Base-by-base conservation (phyloP, 2,329 filamentous ascomycete genomes). In the Colletotrichum tropicale region DNA sequence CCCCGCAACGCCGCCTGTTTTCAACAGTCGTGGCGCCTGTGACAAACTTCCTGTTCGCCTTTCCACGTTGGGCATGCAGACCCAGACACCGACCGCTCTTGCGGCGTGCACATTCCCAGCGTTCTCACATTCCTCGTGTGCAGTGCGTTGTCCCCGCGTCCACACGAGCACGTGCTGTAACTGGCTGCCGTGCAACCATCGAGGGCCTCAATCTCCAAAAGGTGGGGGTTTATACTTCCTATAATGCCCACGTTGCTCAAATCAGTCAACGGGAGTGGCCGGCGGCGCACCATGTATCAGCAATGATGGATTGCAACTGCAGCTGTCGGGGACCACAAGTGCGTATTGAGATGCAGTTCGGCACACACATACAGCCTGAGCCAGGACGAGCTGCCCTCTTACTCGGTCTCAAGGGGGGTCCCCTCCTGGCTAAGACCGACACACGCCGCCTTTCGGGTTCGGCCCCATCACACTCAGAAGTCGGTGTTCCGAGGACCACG, bases 161-260 rank as follows among this genome's bases (percentile, higher is more conserved):
- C 55, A 34, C 15, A 21, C 21, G 26, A 72, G 18, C 70, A 73
- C 64, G 43, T 75, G 70, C 73, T 65, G 43, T 38, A 43, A 36
- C 43, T 75, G 64, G 70, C 56, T 75, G 70, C 34, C 30, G 70
- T 65, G 64, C 73, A n/a, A 73, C 70, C n/a, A 34, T 65, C 36
- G 73, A 73, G 21, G 73, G 73, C 73, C 73, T 76, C 70, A 65
- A 65, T 68, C 65, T 48, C 28, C 64, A 55, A 73, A 72, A 43
- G 21, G 58, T 21, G 56, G 48, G 36, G 70, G 55, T 43, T 48
- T 30, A 24, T 62, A 34, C 56, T 64, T 56, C 24, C 48, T 67
- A n/a, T n/a, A 10, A 21, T 61, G n/a, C 58, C 30, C 58, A n/a
- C 36, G 43, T 52, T 73, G 34, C 72, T 32, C 12, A n/a, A 24